Conservation (phyloP, 352 stramenopile species). For the Pythium apleroticum region DNA sequence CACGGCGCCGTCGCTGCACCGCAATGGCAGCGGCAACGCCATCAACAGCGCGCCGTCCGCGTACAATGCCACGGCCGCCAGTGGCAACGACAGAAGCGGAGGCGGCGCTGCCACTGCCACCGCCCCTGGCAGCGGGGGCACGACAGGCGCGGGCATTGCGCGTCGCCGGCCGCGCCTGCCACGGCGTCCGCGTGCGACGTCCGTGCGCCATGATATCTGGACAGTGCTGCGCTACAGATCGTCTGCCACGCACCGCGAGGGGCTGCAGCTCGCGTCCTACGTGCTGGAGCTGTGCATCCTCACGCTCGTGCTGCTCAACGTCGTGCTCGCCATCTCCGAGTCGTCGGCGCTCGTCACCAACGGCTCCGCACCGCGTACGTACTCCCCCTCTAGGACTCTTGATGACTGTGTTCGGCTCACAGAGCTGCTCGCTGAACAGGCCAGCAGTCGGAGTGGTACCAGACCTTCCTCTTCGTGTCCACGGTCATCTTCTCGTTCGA, state of each 20-base stretch:
- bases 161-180: constrained; percentile 6
- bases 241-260: constrained; percentile 59
- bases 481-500: constrained; percentile 76
- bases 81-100: background rate
- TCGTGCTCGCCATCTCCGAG: constrained; percentile 70
- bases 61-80: background rate
- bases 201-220: constrained; percentile 68
- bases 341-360: constrained; percentile 33
- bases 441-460: constrained; percentile 59
- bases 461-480: constrained; percentile 77
- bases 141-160: background rate
- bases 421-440: constrained; percentile 21
- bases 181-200: background rate
- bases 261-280: constrained; percentile 71
- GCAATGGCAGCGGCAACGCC: background rate
- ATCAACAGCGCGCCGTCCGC: background rate
- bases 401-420: background rate
- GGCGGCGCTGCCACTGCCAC: background rate
- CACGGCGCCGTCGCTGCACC: background rate
- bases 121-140: background rate
- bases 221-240: constrained; percentile 75
- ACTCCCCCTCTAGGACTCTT: background rate
- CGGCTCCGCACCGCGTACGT: background rate
- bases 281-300: constrained; percentile 67
- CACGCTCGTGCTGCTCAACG: constrained; percentile 78